Evolutionary conservation across 116 monocot species (phyloP).

Genomic region (Papilionanthe hybrid): DNA sequence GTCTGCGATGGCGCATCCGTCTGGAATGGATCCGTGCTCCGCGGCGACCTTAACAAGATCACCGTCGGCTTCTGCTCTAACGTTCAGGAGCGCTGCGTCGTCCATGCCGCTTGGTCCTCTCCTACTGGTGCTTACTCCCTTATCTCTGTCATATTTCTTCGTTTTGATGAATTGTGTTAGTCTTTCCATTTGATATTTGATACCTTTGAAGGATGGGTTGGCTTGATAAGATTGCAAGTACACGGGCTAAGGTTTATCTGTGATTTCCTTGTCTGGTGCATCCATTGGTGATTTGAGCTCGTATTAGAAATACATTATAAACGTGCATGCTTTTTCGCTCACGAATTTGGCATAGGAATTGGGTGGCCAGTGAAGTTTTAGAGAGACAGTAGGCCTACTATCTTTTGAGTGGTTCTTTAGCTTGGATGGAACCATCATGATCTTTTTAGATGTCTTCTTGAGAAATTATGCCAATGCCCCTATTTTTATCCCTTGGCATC

Average conservation of each 20-base stretch:
- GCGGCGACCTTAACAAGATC: slow-evolving; percentile 93
- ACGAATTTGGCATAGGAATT: background rate
- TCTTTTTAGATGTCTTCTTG: background rate
- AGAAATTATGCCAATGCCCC: background rate
- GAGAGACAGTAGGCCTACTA: background rate
- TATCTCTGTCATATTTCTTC: background rate
- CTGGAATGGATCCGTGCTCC: slow-evolving; percentile 81
- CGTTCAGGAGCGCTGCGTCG: slow-evolving; percentile 84
- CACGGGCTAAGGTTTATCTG: background rate
- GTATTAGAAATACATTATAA: background rate
- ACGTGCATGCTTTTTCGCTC: background rate
- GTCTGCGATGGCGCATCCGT: slow-evolving; percentile 84
- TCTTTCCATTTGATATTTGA: background rate
- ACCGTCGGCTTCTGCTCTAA: slow-evolving; percentile 85
- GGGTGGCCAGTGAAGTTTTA: background rate
- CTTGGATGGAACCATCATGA: background rate
- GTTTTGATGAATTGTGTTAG: background rate
- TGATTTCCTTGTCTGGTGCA: background rate
- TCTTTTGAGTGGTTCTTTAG: background rate
- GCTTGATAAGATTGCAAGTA: background rate
- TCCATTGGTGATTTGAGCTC: background rate
- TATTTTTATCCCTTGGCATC: background rate
- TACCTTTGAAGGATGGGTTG: background rate
- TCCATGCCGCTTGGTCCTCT: slow-evolving; percentile 89
- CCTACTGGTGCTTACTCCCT: slow-evolving; percentile 49